Percentiles rank a stretch among this genome's conserved stretches.
Conservation (phyloP, 202 grass and related monocot species). For the Bolboschoenoplectus hybrid region DNA sequence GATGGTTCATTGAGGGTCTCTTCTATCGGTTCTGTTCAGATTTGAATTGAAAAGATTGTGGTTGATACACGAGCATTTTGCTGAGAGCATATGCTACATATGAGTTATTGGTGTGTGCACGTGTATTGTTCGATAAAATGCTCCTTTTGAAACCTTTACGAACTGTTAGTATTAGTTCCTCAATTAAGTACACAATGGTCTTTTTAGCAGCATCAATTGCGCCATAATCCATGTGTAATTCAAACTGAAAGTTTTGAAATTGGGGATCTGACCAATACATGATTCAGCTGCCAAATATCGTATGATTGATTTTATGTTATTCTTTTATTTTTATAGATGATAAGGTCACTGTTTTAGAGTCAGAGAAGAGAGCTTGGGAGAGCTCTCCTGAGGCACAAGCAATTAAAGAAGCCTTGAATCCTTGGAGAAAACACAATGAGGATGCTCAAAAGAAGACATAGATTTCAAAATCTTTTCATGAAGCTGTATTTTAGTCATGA, state of each 20-base stretch:
- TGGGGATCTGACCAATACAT: background rate
- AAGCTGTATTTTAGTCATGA: constrained; percentile 27
- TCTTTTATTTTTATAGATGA: constrained; percentile 52
- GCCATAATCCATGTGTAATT: background rate
- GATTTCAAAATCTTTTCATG: constrained; percentile 20
- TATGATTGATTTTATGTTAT: background rate
- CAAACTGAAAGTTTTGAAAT: background rate
- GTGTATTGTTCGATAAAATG: constrained; percentile 34
- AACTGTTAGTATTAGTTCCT: background rate
- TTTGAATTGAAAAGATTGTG: background rate
- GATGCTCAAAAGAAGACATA: constrained; percentile 46
- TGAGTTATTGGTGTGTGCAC: background rate
- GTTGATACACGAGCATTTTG: background rate
- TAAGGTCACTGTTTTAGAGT: constrained; percentile 62
- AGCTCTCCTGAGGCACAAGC: constrained; percentile 63
- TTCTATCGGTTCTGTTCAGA: background rate
- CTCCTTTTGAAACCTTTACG: background rate
- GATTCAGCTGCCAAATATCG: background rate
- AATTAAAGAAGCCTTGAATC: constrained; percentile 70
- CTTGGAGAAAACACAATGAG: constrained; percentile 60
- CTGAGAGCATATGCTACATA: background rate
- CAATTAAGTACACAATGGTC: background rate
- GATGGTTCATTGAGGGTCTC: background rate
- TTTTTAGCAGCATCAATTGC: background rate
- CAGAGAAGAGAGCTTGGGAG: constrained; percentile 70